phyloP scores from a whole-genome alignment of 2,329 filamentous ascomycete genomes.

The Endoconidiophora laricicola region DNA sequence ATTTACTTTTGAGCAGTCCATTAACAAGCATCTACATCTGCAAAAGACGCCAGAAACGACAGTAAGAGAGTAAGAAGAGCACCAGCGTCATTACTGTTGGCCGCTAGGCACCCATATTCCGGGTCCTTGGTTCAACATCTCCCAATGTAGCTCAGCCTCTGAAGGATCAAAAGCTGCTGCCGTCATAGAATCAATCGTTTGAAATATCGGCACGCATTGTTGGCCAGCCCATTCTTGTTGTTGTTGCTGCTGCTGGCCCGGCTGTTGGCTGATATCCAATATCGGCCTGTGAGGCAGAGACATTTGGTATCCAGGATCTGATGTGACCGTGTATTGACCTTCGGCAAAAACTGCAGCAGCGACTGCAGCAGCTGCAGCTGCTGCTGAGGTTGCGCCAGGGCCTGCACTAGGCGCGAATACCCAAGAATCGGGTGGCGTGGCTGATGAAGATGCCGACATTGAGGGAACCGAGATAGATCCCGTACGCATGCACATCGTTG shows the following conservation, averaged over 20 bases:
- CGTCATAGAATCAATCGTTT: neutral
- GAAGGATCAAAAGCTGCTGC: neutral
- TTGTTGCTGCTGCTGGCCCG: neutral
- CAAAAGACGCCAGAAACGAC: neutral
- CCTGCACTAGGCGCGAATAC: neutral
- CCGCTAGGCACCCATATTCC: neutral
- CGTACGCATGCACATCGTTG: no score
- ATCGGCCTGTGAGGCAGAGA: constrained; percentile 5
- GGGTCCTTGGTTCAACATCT: neutral
- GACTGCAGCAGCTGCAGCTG: neutral
- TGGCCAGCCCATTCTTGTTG: constrained; percentile 1
- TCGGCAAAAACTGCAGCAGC: neutral
- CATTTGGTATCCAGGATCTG: constrained; percentile 1
- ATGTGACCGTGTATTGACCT: constrained; percentile 1
- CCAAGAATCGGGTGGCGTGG: constrained; percentile 8
- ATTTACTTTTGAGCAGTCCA: neutral
- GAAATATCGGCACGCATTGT: constrained; percentile 4
- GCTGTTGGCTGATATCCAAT: neutral
- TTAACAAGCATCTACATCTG: neutral
- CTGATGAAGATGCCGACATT: constrained; percentile 3
- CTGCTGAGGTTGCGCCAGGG: no score
- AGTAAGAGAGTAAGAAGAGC: neutral
- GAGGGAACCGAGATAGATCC: neutral
- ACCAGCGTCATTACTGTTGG: neutral
- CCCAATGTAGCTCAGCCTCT: neutral